Conservation (phyloP, 2,329 filamentous ascomycete genomes). For the Blumeria graminis region DNA sequence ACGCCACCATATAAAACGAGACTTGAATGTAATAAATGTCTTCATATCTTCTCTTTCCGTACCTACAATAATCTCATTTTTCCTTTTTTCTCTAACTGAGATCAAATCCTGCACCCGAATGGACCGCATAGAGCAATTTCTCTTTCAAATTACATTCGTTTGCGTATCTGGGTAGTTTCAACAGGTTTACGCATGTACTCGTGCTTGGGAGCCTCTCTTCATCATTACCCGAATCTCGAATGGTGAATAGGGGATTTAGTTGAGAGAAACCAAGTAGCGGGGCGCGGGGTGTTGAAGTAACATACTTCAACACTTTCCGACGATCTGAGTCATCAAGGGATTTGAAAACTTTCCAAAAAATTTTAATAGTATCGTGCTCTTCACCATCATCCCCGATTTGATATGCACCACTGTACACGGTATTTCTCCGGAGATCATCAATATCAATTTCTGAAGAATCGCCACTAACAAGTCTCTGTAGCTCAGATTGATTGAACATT, state of each 20-base stretch:
- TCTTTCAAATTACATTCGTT: constrained; percentile 39
- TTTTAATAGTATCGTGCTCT: constrained; percentile 63
- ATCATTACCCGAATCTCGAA: constrained; percentile 59
- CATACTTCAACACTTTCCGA: constrained; percentile 77
- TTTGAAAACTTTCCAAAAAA: constrained; percentile 84
- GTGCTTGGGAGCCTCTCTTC: constrained; percentile 67
- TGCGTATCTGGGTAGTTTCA: constrained; percentile 73
- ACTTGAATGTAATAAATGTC: no score
- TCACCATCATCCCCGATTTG: constrained; percentile 64
- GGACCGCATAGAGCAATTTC: constrained; percentile 76
- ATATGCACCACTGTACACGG: constrained; percentile 71
- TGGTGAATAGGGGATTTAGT: constrained; percentile 67
- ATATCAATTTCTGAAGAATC: constrained; percentile 71
- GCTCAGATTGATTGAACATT: constrained; percentile 94
- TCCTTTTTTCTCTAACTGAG: constrained; percentile 17
- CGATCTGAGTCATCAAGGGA: constrained; percentile 52
- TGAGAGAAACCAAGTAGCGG: constrained; percentile 75
- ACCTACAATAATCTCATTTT: no score
- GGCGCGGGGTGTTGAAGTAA: constrained; percentile 77
- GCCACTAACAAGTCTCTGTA: constrained; percentile 81
- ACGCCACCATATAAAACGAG: no score
- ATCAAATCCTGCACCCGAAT: constrained; percentile 82
- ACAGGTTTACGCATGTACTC: constrained; percentile 83
- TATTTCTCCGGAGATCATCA: constrained; percentile 62
- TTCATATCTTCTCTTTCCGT: no score